Evolutionary conservation across 352 stramenopile genomes (phyloP).

Genomic region (Poterioochromonas sp.): DNA sequence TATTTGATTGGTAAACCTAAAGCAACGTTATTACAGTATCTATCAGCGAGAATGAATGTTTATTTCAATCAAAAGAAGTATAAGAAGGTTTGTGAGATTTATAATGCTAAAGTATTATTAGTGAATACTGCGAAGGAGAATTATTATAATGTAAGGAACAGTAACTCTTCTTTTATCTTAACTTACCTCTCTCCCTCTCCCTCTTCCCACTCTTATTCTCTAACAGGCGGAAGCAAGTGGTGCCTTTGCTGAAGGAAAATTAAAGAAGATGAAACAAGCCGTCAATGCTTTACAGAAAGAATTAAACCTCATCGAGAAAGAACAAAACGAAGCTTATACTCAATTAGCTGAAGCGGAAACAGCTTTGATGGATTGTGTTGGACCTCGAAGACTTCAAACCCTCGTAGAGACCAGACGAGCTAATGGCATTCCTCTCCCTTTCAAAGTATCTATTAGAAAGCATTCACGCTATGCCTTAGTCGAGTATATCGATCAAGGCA

Average conservation of each 20-base stretch:
- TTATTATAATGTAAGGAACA: background rate
- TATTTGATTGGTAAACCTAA: background rate
- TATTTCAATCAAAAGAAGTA: background rate
- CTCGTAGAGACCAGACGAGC: background rate
- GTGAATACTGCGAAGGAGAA: background rate
- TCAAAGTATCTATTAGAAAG: background rate
- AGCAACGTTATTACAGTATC: background rate
- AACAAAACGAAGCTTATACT: background rate
- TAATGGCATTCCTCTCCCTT: constrained; percentile 25
- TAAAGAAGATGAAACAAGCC: background rate
- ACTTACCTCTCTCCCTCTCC: background rate
- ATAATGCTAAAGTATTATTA: background rate
- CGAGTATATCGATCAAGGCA: background rate
- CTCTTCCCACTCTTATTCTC: background rate
- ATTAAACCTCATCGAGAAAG: background rate
- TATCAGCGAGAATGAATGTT: background rate
- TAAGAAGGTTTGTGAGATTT: background rate
- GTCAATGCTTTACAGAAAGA: background rate
- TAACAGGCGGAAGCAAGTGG: constrained; percentile 25
- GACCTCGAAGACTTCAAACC: constrained; percentile 8
- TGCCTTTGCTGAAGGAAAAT: background rate
- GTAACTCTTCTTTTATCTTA: background rate
- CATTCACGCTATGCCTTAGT: background rate
- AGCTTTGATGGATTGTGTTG: background rate
- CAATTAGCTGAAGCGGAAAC: background rate